Evolutionary conservation across 176 grass and related monocot species (phyloP).

Genomic region (Oryza officinalis): DNA sequence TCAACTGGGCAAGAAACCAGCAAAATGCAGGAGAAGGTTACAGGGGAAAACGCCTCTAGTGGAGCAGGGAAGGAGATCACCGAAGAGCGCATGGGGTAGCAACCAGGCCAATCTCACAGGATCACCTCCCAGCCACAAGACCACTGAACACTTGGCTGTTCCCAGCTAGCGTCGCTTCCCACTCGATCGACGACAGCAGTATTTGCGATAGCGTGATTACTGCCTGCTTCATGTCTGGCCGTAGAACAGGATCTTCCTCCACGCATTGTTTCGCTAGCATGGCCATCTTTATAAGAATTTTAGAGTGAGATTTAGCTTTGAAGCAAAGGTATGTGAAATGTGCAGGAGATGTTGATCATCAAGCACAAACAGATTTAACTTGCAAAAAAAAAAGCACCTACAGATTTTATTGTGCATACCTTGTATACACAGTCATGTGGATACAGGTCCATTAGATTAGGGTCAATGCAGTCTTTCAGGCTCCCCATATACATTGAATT

Average conservation of each 20-base stretch:
- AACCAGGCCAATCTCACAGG: background rate
- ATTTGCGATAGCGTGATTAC: constrained; percentile 97
- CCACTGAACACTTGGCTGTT: constrained; percentile 98
- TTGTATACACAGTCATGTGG: constrained; percentile 87
- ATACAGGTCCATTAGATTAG: constrained; percentile 81
- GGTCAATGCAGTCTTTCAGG: constrained; percentile 72
- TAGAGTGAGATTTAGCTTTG: background rate
- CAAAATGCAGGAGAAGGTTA: constrained; percentile 2
- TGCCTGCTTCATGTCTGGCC: constrained; percentile 97
- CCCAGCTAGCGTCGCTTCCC: constrained; percentile 83
- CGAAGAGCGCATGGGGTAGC: constrained; percentile 16
- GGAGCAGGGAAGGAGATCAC: background rate
- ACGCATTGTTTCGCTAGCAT: constrained; percentile 88
- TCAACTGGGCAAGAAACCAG: constrained; percentile 42
- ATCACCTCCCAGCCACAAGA: constrained; percentile 92
- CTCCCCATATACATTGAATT: constrained; percentile 62
- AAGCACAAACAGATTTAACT: background rate
- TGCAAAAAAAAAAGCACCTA: background rate
- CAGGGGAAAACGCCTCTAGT: background rate
- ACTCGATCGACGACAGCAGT: constrained; percentile 89
- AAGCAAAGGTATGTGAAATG: constrained; percentile 19
- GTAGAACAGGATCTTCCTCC: constrained; percentile 88
- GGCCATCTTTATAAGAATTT: constrained; percentile 62
- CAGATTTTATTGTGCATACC: constrained; percentile 44
- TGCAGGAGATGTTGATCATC: background rate